Conservation (phyloP, 371 early-diverging fungal species). For the Batkoa obscura region DNA sequence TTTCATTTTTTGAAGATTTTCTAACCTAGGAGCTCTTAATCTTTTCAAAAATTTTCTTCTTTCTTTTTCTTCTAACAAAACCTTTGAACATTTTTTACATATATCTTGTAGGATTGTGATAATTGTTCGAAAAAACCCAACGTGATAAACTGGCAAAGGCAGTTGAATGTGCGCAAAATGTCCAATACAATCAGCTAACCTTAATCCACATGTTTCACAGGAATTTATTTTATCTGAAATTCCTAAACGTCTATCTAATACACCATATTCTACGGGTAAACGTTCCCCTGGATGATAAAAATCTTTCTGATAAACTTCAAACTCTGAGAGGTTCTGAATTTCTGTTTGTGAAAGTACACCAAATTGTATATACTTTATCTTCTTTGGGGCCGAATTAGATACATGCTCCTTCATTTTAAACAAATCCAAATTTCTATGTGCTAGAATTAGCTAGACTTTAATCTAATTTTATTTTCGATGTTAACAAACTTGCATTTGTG, state of each 20-base stretch:
- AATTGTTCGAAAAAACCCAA: constrained; percentile 87
- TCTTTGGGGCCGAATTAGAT: background rate
- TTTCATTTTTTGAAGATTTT: constrained; percentile 52
- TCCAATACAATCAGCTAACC: constrained; percentile 86
- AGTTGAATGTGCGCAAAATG: constrained; percentile 96
- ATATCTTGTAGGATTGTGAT: constrained; percentile 85
- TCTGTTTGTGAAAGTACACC: constrained; percentile 71
- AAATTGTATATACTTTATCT: constrained; percentile 73
- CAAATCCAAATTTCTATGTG: too few relatives aligned
- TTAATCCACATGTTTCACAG: constrained; percentile 89
- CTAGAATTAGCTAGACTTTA: too few relatives aligned
- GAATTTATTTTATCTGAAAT: constrained; percentile 61
- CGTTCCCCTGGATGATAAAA: constrained; percentile 53
- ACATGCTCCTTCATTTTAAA: background rate
- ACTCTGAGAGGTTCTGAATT: constrained; percentile 63
- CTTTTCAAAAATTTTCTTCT: constrained; percentile 46
- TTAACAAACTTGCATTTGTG: too few relatives aligned
- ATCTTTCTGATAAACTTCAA: constrained; percentile 80
- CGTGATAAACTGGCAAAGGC: constrained; percentile 94
- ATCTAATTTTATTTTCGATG: too few relatives aligned
- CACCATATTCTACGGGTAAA: constrained; percentile 68
- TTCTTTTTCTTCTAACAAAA: constrained; percentile 69
- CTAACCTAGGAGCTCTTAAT: constrained; percentile 59
- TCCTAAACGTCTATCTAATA: constrained; percentile 78
- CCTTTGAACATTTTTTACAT: constrained; percentile 89